Percentiles rank a stretch among this genome's conserved stretches.
phyloP scores from a whole-genome alignment of 768 basidiomycete genomes.

The Lactarius sp. region DNA sequence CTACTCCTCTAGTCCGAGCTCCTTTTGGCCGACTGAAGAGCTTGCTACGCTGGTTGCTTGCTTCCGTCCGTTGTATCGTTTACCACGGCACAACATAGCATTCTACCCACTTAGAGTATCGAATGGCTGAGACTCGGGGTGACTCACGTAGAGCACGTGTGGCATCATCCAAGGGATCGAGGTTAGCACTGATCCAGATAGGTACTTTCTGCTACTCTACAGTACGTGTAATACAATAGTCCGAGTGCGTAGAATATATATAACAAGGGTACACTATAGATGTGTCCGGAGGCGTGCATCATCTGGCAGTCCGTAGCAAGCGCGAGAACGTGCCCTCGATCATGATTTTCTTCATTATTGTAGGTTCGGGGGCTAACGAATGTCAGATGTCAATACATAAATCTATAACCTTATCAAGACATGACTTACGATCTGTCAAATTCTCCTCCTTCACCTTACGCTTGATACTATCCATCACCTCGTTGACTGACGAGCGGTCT shows the following conservation, averaged over 20 bases:
- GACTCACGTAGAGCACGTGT: no score
- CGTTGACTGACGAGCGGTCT: slow-evolving; percentile 79
- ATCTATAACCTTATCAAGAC: neutral
- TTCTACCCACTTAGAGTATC: no score
- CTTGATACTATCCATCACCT: slow-evolving; percentile 91
- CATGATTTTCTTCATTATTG: slow-evolving; percentile 87
- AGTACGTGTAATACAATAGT: slow-evolving; percentile 6
- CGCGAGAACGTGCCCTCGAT: slow-evolving; percentile 72
- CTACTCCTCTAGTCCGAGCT: no score
- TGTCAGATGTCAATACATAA: slow-evolving; percentile 15
- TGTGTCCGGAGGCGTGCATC: neutral
- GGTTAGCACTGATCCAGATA: no score
- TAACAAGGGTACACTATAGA: neutral
- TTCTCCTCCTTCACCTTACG: slow-evolving; percentile 90
- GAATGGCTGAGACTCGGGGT: no score
- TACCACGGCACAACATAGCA: no score
- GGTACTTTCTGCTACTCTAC: neutral
- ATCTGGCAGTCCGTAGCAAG: slow-evolving; percentile 48
- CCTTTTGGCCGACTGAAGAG: no score
- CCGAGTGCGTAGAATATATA: neutral
- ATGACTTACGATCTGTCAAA: slow-evolving; percentile 67
- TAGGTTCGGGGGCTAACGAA: slow-evolving; percentile 65
- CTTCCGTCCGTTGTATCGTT: no score
- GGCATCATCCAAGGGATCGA: no score
- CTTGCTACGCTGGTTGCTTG: no score